A percentile compares a stretch with the other conserved stretches of the same genome.
These are phyloP conservation scores for Pugionium cornutum DNA, from an alignment of 345 rosid species.

Conservation along the genomic window DNA sequence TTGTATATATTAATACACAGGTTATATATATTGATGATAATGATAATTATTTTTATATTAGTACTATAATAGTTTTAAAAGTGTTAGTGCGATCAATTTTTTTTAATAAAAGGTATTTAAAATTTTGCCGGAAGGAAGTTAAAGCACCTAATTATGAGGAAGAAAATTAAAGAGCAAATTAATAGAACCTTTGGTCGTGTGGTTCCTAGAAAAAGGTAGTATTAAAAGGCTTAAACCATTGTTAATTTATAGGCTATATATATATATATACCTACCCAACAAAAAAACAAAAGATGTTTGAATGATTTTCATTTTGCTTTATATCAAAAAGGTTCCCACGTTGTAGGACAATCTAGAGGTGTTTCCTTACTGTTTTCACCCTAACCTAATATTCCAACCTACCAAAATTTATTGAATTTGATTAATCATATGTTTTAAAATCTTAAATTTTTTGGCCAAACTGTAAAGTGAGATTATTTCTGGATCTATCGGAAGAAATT, in stretches of 20 bases:
- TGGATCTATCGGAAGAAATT: neutral
- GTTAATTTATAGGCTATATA: slow-evolving; percentile 26
- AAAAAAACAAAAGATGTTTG: slow-evolving; percentile 31
- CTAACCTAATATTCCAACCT: slow-evolving; percentile 34
- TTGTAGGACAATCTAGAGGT: slow-evolving; percentile 32
- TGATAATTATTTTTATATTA: too few species aligned
- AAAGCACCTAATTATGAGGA: slow-evolving; percentile 39
- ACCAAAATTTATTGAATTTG: slow-evolving; percentile 12
- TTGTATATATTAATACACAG: too few species aligned
- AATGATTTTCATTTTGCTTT: slow-evolving; percentile 26
- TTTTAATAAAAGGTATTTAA: neutral
- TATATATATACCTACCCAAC: slow-evolving; percentile 39
- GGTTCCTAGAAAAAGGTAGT: slow-evolving; percentile 32
- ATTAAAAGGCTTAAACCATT: slow-evolving; percentile 24
- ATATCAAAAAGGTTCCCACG: slow-evolving; percentile 34
- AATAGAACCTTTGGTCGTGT: slow-evolving; percentile 31
- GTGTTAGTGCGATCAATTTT: neutral
- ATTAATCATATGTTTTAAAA: neutral
- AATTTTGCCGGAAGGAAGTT: slow-evolving; percentile 18
- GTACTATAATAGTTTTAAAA: neutral
- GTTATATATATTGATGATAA: too few species aligned
- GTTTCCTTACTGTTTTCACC: slow-evolving; percentile 21
- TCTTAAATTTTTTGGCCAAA: neutral
- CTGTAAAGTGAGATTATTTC: neutral
- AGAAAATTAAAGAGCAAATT: slow-evolving; percentile 34